Conservation (phyloP, 345 rosid species). For the Pistacia integerrima region DNA sequence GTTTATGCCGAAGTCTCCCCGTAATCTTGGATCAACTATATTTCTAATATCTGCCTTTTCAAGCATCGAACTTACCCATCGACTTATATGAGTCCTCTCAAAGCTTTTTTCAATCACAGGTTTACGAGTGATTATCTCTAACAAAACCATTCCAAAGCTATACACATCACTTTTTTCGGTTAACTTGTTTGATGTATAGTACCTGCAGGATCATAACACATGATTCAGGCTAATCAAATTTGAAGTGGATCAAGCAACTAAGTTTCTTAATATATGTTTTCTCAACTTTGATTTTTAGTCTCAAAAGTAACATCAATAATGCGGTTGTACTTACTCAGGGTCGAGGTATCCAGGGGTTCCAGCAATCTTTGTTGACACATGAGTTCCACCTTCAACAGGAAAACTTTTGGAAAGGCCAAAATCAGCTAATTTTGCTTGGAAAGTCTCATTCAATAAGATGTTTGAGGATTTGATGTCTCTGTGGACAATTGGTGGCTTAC, state of each 20-base stretch:
- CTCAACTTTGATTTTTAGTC: too few species aligned
- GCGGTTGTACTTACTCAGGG: conserved; percentile 40
- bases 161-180: conserved; percentile 15
- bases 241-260: too few species aligned
- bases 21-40: conserved; percentile 41
- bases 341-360: conserved; percentile 31
- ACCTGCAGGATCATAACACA: conserved; percentile 11
- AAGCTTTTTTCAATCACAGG: conserved; percentile 23
- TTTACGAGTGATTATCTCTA: conserved; percentile 40
- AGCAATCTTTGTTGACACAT: conserved; percentile 32
- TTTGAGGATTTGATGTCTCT: too few species aligned
- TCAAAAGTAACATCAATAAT: too few species aligned
- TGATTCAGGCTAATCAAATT: too few species aligned
- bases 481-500: too few species aligned
- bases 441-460: too few species aligned
- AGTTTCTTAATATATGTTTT: too few species aligned
- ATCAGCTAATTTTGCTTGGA: conserved; percentile 20
- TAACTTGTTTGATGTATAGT: conserved; percentile 28
- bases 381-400: conserved; percentile 33
- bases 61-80: conserved; percentile 35
- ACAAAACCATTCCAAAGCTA: conserved; percentile 46
- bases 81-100: background rate
- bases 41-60: conserved; percentile 40
- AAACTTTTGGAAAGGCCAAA: conserved; percentile 35
- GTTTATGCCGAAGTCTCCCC: conserved; percentile 31